Evolutionary conservation across 352 stramenopile species (phyloP), one percentile per base, ranked within the genome.

Genomic region (Pythium scleroteichum): DNA sequence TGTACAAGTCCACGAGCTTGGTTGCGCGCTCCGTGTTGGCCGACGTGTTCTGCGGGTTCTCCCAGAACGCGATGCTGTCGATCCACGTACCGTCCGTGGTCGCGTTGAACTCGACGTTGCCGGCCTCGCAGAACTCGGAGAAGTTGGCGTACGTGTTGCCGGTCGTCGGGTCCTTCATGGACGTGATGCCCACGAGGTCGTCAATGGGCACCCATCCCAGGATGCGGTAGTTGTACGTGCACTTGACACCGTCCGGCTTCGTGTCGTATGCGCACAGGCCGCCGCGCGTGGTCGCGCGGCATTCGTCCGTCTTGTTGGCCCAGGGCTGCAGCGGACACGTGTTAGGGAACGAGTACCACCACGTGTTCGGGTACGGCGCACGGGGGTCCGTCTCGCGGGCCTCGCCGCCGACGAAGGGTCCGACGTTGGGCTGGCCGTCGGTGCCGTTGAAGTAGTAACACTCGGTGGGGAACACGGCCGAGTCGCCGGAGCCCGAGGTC

Each of bases 271-370:
- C 63, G 59, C 81, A 88, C 5, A 92, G 66, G 6, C 82, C 77
- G 20, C 65, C 51, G n/a, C 66, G 72, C 7, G 66, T 72, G 2
- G 44, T 60, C 16, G 59, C 59, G 10, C 75, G 75, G 44, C 79
- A 89, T 19, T 51, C 41, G 19, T 82, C 72, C 0, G 70, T 85
- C 68, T 85, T 88, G 59, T 64, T 52, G 1, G 35, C 35, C 57
- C 68, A 82, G 19, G 61, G 68, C 39, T 69, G 20, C 17, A 77
- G 19, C 3, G 71, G 73, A 13, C 80, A 92, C 16, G 72, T 78
- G 76, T 94, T 90, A 0, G 86, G 84, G 62, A 87, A 90, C 64
- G 86, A 95, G 72, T 82, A 95, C 85, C 82, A 92, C 35, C 78
- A 74, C 38, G 72, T 88, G 66, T 92, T 75, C 5, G 79, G 80